phyloP scores from a whole-genome alignment of 192 early-diverging fungal species.

The Pilaira anomala region DNA sequence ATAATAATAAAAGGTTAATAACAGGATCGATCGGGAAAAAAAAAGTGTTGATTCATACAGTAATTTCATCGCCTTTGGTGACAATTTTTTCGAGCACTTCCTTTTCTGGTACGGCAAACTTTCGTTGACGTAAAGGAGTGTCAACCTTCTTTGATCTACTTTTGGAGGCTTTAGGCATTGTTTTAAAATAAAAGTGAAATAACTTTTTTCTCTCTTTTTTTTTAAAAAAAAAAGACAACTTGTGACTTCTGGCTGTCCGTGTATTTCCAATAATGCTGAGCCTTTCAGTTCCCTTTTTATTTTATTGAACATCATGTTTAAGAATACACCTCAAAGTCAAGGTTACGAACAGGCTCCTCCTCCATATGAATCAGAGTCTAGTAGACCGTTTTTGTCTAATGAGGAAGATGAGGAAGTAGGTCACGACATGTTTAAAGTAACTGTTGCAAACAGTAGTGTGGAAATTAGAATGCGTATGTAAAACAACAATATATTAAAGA shows the following conservation, averaged over 20 bases:
- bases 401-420: slow-evolving; percentile 9
- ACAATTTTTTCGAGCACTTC: slow-evolving; percentile 26
- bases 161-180: slow-evolving; percentile 18
- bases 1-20: not conserved
- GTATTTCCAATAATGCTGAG: too few relatives aligned
- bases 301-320: too few relatives aligned
- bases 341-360: slow-evolving; percentile 17
- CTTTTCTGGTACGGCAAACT: slow-evolving; percentile 26
- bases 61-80: slow-evolving; percentile 1
- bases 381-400: slow-evolving; percentile 8
- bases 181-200: not conserved
- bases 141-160: slow-evolving; percentile 6
- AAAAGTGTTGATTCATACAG: not conserved
- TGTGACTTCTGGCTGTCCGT: too few relatives aligned
- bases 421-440: slow-evolving; percentile 34
- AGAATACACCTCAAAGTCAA: too few relatives aligned
- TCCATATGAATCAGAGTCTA: slow-evolving; percentile 28
- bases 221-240: too few relatives aligned
- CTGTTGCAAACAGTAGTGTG: slow-evolving; percentile 25
- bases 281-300: too few relatives aligned
- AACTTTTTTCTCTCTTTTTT: too few relatives aligned
- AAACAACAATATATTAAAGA: not conserved
- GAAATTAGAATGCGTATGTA: slow-evolving; percentile 32
- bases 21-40: not conserved
- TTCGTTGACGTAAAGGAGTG: slow-evolving; percentile 11